phyloP scores from a whole-genome alignment of 139 green algal species.

The Pedinophyceae sp. region DNA sequence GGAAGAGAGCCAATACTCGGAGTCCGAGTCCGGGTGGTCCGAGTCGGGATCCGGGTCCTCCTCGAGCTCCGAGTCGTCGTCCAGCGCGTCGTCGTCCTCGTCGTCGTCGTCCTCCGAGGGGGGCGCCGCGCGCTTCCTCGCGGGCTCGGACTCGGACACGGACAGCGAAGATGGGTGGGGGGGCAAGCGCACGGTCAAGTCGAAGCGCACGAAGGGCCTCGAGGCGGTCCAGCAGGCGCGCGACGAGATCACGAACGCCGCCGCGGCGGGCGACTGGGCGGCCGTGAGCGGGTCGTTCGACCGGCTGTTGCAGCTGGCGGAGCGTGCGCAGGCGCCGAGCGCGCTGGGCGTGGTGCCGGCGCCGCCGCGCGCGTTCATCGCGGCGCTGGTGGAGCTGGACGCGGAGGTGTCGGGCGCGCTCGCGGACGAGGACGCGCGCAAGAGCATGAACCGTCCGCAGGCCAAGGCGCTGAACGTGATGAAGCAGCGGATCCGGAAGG shows the following conservation, averaged over 20 bases:
- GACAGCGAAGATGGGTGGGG: background rate
- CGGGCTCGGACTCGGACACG: background rate
- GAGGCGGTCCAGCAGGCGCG: background rate
- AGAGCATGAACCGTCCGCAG: slow-evolving; percentile 26
- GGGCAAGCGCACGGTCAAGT: background rate
- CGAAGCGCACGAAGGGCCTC: background rate
- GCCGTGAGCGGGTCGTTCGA: background rate
- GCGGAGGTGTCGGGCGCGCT: slow-evolving; percentile 24
- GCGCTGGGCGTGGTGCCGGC: slow-evolving; percentile 10
- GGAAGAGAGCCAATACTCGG: background rate
- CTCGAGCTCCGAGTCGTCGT: background rate
- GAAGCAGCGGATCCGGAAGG: slow-evolving; percentile 93
- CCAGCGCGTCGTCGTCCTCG: background rate
- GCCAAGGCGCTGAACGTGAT: slow-evolving; percentile 88
- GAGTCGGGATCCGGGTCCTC: background rate
- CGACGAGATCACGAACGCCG: background rate
- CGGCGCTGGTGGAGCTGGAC: slow-evolving; percentile 77
- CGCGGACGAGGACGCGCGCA: background rate
- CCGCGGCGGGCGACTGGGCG: background rate
- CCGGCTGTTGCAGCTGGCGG: background rate
- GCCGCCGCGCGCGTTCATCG: slow-evolving; percentile 66
- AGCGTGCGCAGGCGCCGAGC: background rate
- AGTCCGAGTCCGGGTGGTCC: background rate
- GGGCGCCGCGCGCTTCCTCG: background rate
- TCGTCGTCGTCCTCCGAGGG: background rate